Conservation (phyloP, 495 filamentous ascomycete species). For the Aspergillus cristatus region DNA sequence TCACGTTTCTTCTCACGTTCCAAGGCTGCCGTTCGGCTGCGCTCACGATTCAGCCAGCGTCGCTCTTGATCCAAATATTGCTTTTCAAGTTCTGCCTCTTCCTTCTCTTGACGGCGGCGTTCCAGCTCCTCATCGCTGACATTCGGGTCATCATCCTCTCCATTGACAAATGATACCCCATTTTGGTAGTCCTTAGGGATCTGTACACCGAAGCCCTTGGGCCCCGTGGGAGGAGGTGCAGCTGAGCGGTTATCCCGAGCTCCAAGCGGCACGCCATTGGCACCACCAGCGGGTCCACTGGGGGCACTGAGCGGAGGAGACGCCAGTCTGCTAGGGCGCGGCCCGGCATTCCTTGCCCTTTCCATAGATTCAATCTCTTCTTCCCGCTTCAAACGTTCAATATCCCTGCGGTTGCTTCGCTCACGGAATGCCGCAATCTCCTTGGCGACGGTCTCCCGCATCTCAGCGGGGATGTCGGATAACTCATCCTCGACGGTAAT, state of each 20-base stretch:
- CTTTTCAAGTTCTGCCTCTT: conserved; percentile 67
- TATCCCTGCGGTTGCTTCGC: conserved; percentile 73
- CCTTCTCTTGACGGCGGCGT: conserved; percentile 58
- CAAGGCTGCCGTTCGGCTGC: conserved; percentile 69
- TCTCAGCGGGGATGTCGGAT: conserved; percentile 89
- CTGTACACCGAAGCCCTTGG: conserved; percentile 60
- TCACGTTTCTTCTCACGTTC: conserved; percentile 76
- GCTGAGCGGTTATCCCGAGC: conserved; percentile 59
- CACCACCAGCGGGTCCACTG: conserved; percentile 60
- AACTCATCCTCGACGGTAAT: conserved; percentile 88
- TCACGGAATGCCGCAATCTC: conserved; percentile 94
- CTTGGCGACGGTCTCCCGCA: conserved; percentile 91
- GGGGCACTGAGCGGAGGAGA: conserved; percentile 60
- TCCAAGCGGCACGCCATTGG: conserved; percentile 80
- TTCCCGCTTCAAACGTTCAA: conserved; percentile 77
- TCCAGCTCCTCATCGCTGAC: conserved; percentile 84
- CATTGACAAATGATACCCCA: conserved; percentile 76
- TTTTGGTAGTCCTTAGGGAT: conserved; percentile 72
- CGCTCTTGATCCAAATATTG: conserved; percentile 78
- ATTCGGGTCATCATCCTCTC: conserved; percentile 82
- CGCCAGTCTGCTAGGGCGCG: conserved; percentile 57
- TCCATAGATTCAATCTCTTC: conserved; percentile 90
- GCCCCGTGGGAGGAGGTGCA: conserved; percentile 72
- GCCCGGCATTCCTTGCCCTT: conserved; percentile 58
- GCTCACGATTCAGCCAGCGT: conserved; percentile 83